Percentiles rank a stretch among this genome's conserved stretches.
Conservation (phyloP, 768 basidiomycete genomes). For the Tricholoma hemisulphureum region DNA sequence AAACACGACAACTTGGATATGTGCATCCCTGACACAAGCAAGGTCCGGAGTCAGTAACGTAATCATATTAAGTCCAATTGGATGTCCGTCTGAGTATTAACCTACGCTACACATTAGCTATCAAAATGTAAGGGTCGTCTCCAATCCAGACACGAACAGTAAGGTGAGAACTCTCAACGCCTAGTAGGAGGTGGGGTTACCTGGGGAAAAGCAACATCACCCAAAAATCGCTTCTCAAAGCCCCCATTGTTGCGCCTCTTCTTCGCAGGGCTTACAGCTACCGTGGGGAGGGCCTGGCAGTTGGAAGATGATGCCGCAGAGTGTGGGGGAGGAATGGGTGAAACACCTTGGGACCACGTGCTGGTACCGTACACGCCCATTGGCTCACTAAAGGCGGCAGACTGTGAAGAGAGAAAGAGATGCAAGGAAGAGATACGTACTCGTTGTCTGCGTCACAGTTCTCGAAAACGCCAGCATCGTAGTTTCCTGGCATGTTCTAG, state of each 20-base stretch:
- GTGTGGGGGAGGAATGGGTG: slow-evolving; percentile 57
- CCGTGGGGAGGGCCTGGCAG: slow-evolving; percentile 48
- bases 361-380: slow-evolving; percentile 76
- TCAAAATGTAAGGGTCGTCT: too few species aligned
- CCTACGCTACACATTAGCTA: too few species aligned
- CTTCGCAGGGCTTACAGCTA: slow-evolving; percentile 28
- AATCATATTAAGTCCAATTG: too few species aligned
- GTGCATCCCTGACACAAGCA: too few species aligned
- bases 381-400: slow-evolving; percentile 37
- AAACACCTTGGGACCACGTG: slow-evolving; percentile 65
- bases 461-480: slow-evolving; percentile 59
- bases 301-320: slow-evolving; percentile 61
- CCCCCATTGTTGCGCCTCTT: slow-evolving; percentile 15
- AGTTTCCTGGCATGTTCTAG: slow-evolving; percentile 75
- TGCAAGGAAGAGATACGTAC: slow-evolving; percentile 24
- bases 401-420: not conserved
- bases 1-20: too few species aligned
- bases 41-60: too few species aligned
- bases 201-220: not conserved
- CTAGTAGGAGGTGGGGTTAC: not conserved
- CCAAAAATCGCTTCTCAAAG: not conserved
- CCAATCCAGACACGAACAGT: too few species aligned
- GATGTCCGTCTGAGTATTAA: too few species aligned
- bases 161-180: too few species aligned
- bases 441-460: slow-evolving; percentile 62